Conservation (phyloP, 2,329 filamentous ascomycete genomes). For the Epichloe baconii region DNA sequence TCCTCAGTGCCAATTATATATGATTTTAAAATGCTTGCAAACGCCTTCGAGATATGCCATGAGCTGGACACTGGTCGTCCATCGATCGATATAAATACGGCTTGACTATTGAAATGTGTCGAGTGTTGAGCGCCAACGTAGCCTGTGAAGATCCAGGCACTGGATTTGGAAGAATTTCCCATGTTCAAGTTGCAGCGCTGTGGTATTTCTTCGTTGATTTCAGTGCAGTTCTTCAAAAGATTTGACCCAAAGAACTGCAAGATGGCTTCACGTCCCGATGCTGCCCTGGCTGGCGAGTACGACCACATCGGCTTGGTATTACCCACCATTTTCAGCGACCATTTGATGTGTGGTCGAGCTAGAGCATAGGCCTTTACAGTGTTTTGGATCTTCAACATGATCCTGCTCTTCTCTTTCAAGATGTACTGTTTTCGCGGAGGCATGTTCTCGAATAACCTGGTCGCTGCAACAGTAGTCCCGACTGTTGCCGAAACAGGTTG, state of each 20-base stretch:
- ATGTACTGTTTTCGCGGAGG: conserved; percentile 50
- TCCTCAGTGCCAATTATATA: conserved; percentile 12
- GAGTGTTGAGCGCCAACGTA: conserved; percentile 37
- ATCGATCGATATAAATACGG: conserved; percentile 54
- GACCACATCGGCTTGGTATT: conserved; percentile 40
- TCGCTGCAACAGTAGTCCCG: conserved; percentile 55
- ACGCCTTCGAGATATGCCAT: conserved; percentile 36
- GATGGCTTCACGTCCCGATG: conserved; percentile 42
- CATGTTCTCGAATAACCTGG: conserved; percentile 43
- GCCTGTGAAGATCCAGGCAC: conserved; percentile 32
- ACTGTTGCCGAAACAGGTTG: conserved; percentile 37
- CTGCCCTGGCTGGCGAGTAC: conserved; percentile 43
- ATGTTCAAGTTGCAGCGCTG: background rate
- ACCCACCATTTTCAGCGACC: conserved; percentile 47
- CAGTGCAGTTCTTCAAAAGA: conserved; percentile 40
- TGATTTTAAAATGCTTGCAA: conserved; percentile 39
- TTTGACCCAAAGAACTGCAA: conserved; percentile 49
- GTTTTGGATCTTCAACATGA: conserved; percentile 42
- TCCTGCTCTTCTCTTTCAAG: conserved; percentile 44
- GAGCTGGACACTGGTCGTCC: conserved; percentile 45
- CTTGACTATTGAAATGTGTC: conserved; percentile 5
- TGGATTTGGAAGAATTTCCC: background rate
- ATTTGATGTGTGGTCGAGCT: conserved; percentile 47
- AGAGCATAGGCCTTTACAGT: conserved; percentile 53
- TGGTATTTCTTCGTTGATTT: conserved; percentile 12